phyloP scores from a whole-genome alignment of 2,329 filamentous ascomycete genomes.

The Colletotrichum sp. region DNA sequence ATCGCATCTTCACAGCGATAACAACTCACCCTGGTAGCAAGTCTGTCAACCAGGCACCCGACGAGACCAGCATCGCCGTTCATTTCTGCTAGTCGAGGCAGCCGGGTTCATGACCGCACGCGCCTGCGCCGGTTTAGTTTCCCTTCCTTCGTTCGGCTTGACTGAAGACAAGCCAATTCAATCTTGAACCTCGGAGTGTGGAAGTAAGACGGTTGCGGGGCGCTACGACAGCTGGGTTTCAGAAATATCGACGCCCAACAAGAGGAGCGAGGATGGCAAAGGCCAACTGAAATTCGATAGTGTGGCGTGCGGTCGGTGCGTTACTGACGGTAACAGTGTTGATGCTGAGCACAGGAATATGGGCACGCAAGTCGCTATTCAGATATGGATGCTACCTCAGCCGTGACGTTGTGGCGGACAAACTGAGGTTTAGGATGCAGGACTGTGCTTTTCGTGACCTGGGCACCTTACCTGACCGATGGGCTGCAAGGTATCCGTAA shows the following conservation, averaged over 20 bases:
- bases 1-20: not conserved
- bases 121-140: not conserved
- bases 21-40: slow-evolving; percentile 61
- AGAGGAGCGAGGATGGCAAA: not conserved
- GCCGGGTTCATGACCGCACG: slow-evolving; percentile 15
- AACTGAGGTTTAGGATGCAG: not conserved
- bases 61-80: slow-evolving; percentile 65
- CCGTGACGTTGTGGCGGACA: not conserved
- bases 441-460: not conserved
- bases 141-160: not conserved
- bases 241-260: not conserved
- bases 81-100: slow-evolving; percentile 41
- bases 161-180: not conserved
- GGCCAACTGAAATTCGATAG: not conserved
- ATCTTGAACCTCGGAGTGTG: not conserved
- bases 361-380: not conserved
- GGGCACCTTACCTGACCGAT: not conserved
- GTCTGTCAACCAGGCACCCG: slow-evolving; percentile 65
- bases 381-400: not conserved
- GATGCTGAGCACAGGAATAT: not conserved
- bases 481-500: not conserved
- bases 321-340: not conserved
- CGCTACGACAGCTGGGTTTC: not conserved
- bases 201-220: not conserved
- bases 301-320: not conserved